These are phyloP conservation scores for Hymenoscyphus salicellus DNA, from an alignment of 2,329 filamentous ascomycete species.

Conservation along the genomic window DNA sequence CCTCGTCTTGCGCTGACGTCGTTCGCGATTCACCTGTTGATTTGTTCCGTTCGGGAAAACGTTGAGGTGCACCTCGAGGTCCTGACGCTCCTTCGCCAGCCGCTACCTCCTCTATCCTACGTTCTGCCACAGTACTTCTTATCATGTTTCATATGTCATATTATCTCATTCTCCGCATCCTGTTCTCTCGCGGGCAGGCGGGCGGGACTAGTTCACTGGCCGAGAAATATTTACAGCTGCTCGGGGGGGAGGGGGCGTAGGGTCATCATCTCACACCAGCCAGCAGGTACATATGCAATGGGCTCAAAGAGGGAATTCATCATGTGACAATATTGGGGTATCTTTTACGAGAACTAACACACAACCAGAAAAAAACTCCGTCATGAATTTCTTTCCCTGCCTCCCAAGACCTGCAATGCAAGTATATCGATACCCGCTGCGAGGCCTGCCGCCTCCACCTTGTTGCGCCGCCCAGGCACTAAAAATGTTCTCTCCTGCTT, in stretches of 20 bases:
- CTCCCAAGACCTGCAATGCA: background rate
- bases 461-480: conserved; percentile 2
- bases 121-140: no score
- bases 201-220: conserved; percentile 14
- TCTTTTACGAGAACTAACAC: conserved; percentile 6
- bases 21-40: background rate
- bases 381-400: background rate
- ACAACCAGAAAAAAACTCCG: background rate
- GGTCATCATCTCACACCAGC: conserved; percentile 2
- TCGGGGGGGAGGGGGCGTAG: background rate
- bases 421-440: background rate
- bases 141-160: no score
- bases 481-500: background rate
- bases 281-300: conserved; percentile 18
- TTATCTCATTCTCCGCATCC: no score
- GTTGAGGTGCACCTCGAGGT: conserved; percentile 8
- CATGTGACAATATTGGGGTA: conserved; percentile 19
- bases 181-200: conserved; percentile 16
- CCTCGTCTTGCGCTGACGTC: conserved; percentile 6
- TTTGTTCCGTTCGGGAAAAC: conserved; percentile 6
- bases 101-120: no score
- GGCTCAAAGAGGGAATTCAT: conserved; percentile 11
- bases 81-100: conserved; percentile 4
- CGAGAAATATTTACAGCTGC: conserved; percentile 12
- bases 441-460: background rate